Conservation (phyloP, 2,329 filamentous ascomycete genomes). For the Aspergillus proliferans region DNA sequence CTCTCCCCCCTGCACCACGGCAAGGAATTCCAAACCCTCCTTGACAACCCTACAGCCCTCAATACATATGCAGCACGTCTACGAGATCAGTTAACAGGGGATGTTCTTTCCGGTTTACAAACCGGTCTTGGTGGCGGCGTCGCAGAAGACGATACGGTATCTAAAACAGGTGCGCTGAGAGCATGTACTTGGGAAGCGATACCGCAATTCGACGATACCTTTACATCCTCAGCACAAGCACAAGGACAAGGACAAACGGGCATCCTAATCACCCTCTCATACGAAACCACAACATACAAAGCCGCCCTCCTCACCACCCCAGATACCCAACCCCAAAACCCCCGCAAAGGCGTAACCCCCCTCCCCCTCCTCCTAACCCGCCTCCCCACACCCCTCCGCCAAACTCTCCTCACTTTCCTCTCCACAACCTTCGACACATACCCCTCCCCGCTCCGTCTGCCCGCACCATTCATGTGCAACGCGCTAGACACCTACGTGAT, state of each 20-base stretch:
- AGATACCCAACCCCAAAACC: constrained; percentile 3
- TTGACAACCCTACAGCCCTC: constrained; percentile 31
- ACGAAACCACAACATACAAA: constrained; percentile 45
- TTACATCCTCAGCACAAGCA: constrained; percentile 17
- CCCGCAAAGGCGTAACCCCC: constrained; percentile 35
- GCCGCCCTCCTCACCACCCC: constrained; percentile 44
- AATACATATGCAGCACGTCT: constrained; percentile 44
- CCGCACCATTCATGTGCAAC: constrained; percentile 40
- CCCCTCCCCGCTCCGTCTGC: constrained; percentile 39
- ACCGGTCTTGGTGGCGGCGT: constrained; percentile 22
- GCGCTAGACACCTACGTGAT: constrained; percentile 37
- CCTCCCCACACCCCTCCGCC: constrained; percentile 45
- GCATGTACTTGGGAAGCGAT: constrained; percentile 41
- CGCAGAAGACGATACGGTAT: constrained; percentile 33
- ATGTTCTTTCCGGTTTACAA: constrained; percentile 43
- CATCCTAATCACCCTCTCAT: constrained; percentile 44
- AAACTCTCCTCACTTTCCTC: constrained; percentile 46
- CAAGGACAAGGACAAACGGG: constrained; percentile 34
- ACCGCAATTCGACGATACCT: constrained; percentile 22
- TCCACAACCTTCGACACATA: constrained; percentile 47
- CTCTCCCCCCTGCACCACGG: constrained; percentile 50
- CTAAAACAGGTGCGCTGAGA: constrained; percentile 42
- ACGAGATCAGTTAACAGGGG: constrained; percentile 45
- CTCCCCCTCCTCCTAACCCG: constrained; percentile 48
- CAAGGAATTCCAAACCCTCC: constrained; percentile 29